A percentile compares a stretch with the other conserved stretches of the same genome.
Evolutionary conservation across 495 filamentous ascomycete species (phyloP).

Genomic region (Acidiella bohemica): DNA sequence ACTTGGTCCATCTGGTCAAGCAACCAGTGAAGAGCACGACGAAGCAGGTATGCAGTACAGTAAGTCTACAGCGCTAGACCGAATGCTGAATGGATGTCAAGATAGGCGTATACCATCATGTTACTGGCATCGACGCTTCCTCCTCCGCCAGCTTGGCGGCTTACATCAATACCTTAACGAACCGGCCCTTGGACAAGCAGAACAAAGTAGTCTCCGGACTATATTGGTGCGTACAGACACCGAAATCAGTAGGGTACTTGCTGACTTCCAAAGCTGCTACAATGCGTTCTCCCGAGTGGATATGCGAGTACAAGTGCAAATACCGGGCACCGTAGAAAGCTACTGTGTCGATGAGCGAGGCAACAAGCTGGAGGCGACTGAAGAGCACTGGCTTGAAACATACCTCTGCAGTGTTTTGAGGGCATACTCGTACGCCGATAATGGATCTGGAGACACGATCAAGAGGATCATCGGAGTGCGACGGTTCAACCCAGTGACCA

Average conservation of each 20-base stretch:
- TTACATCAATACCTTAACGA: conserved; percentile 94
- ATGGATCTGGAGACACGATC: conserved; percentile 81
- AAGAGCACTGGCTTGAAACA: conserved; percentile 91
- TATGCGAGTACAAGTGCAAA: conserved; percentile 95
- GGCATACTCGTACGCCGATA: conserved; percentile 91
- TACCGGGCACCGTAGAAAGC: conserved; percentile 85
- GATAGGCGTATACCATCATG: conserved; percentile 94
- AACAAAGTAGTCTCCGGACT: conserved; percentile 85
- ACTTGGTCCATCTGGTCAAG: conserved; percentile 89
- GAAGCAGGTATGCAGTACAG: conserved; percentile 43
- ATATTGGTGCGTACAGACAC: conserved; percentile 56
- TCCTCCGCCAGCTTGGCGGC: conserved; percentile 93
- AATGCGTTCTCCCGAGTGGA: conserved; percentile 98
- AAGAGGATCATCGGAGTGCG: conserved; percentile 87
- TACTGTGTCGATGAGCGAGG: conserved; percentile 95
- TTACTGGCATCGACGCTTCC: conserved; percentile 92
- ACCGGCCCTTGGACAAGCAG: conserved; percentile 71
- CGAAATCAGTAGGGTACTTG: neutral
- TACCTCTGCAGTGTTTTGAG: conserved; percentile 87
- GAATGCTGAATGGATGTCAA: conserved; percentile 26
- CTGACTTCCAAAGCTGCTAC: conserved; percentile 58
- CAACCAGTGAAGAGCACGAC: conserved; percentile 51
- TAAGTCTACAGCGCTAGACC: no score
- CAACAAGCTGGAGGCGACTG: conserved; percentile 80
- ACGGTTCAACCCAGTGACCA: conserved; percentile 93